A percentile compares a stretch with the other conserved stretches of the same genome.
phyloP scores from a whole-genome alignment of 2,329 filamentous ascomycete species.

The Aspergillus ochraceus region DNA sequence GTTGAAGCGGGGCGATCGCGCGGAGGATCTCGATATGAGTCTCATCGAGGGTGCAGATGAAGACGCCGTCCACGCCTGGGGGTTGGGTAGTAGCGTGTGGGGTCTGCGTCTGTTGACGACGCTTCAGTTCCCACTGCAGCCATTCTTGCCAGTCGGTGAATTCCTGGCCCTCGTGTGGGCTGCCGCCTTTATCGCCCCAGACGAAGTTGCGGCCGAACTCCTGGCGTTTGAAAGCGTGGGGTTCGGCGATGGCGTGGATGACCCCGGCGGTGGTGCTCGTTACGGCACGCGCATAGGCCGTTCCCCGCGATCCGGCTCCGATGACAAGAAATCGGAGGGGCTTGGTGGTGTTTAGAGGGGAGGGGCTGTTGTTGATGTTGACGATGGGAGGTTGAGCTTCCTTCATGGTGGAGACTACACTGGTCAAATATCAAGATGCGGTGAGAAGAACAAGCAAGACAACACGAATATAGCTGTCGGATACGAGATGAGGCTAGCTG shows the following conservation, averaged over 20 bases:
- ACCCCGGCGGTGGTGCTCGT: slow-evolving; percentile 64
- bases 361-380: neutral
- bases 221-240: slow-evolving; percentile 72
- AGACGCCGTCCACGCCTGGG: slow-evolving; percentile 63
- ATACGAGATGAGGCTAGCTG: neutral
- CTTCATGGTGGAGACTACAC: neutral
- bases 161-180: slow-evolving; percentile 60
- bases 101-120: slow-evolving; percentile 51
- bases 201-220: slow-evolving; percentile 71
- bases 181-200: slow-evolving; percentile 55
- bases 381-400: slow-evolving; percentile 1
- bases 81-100: neutral
- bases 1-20: slow-evolving; percentile 64
- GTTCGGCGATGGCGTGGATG: slow-evolving; percentile 79
- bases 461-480: neutral
- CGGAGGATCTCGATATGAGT: slow-evolving; percentile 80
- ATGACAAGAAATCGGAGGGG: slow-evolving; percentile 71
- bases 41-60: slow-evolving; percentile 80
- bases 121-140: slow-evolving; percentile 66
- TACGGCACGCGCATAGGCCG: slow-evolving; percentile 70
- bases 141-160: slow-evolving; percentile 77
- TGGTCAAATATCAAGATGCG: neutral
- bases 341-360: neutral
- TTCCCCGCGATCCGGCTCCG: slow-evolving; percentile 78
- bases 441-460: neutral